Evolutionary conservation across 2,329 filamentous ascomycete species (phyloP).

Genomic region (Apiospora kogelbergensis): DNA sequence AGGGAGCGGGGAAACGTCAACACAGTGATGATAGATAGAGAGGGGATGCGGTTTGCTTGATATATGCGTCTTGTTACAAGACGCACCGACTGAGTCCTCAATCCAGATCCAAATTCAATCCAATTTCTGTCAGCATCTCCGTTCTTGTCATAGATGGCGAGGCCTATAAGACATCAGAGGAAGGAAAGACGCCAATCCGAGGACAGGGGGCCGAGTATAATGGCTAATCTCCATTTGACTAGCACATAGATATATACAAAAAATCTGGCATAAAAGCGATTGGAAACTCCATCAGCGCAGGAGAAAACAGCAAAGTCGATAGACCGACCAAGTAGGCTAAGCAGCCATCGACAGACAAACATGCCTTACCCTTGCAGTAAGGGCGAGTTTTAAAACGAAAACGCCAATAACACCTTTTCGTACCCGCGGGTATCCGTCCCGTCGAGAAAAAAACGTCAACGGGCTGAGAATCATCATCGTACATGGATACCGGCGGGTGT

Average conservation of each 20-base stretch:
- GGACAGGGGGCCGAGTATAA: too few species aligned
- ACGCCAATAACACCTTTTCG: slow-evolving; percentile 5
- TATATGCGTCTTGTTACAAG: not conserved
- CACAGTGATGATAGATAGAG: not conserved
- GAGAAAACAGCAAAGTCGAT: not conserved
- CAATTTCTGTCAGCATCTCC: too few species aligned
- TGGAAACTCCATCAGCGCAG: not conserved
- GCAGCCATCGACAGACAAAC: not conserved
- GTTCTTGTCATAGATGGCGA: too few species aligned
- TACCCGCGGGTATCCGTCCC: not conserved
- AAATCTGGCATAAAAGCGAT: slow-evolving; percentile 1
- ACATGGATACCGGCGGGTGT: not conserved
- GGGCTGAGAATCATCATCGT: not conserved
- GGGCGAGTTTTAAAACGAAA: not conserved
- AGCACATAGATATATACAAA: not conserved
- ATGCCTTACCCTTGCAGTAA: not conserved
- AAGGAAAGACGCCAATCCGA: too few species aligned
- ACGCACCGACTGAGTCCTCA: not conserved
- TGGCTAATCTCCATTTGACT: not conserved
- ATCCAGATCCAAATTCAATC: too few species aligned
- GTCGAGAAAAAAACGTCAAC: not conserved
- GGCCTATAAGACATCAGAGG: too few species aligned
- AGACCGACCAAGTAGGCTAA: not conserved
- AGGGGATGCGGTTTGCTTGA: not conserved
- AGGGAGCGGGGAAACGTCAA: not conserved